Evolutionary conservation across 2,329 filamentous ascomycete genomes (phyloP).

Genomic region (Paramyrothecium roridum): DNA sequence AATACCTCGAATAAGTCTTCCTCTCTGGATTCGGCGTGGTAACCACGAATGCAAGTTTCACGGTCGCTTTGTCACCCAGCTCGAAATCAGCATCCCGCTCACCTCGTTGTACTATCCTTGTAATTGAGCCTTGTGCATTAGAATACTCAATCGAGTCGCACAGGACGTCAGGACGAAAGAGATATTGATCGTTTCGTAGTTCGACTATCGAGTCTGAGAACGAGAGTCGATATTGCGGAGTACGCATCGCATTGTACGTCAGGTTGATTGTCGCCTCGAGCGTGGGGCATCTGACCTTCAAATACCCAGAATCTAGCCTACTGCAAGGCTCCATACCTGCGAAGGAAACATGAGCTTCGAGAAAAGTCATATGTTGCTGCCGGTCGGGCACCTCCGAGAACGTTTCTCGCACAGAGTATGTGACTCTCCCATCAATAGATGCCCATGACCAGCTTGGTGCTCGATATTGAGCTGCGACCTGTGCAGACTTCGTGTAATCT

Average conservation of each 20-base stretch:
- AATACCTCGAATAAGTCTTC: neutral
- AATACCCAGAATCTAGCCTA: neutral
- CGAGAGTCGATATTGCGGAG: neutral
- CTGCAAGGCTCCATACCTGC: neutral
- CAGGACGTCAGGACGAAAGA: neutral
- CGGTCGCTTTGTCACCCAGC: neutral
- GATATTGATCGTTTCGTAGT: neutral
- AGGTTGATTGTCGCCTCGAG: neutral
- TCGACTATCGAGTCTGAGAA: neutral
- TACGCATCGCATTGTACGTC: neutral
- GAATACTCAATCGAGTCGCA: neutral
- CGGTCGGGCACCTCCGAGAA: neutral
- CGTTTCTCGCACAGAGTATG: neutral
- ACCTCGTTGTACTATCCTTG: neutral
- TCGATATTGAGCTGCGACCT: neutral
- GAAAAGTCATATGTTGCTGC: neutral
- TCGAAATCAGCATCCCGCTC: neutral
- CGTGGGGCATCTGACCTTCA: neutral
- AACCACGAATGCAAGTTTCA: neutral
- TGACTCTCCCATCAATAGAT: neutral
- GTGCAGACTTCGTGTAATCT: neutral
- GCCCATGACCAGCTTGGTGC: neutral
- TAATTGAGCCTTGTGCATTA: neutral
- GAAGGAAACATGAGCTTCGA: neutral
- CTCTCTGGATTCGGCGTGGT: neutral